phyloP scores from a whole-genome alignment of 2,329 filamentous ascomycete genomes.

The Botryotinia globosa region DNA sequence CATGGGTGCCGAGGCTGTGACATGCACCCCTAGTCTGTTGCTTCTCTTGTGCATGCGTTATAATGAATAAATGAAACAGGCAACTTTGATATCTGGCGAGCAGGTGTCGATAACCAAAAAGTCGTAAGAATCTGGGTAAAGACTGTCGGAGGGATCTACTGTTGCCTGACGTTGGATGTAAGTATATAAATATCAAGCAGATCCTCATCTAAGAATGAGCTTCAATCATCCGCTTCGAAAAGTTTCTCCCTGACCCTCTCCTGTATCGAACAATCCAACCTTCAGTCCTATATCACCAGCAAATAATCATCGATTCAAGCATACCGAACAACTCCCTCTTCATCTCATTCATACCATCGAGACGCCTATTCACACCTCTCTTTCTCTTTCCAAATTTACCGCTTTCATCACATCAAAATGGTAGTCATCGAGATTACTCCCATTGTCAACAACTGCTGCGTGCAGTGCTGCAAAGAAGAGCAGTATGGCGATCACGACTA shows the following conservation, averaged over 20 bases:
- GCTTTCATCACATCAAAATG: constrained; percentile 37
- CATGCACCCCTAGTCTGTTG: constrained; percentile 3
- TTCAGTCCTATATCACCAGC: background rate
- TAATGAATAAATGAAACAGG: constrained; percentile 3
- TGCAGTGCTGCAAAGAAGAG: constrained; percentile 50
- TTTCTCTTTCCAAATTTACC: too few relatives aligned
- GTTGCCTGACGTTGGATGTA: constrained; percentile 11
- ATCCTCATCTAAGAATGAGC: background rate
- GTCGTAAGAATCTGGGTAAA: background rate
- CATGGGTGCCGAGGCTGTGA: constrained; percentile 16
- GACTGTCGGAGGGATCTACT: background rate
- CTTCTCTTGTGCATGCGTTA: background rate
- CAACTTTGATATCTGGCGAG: constrained; percentile 3
- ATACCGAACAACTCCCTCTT: background rate
- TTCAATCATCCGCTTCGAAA: background rate
- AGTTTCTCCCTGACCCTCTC: background rate
- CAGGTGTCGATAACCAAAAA: background rate
- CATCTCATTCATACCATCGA: background rate
- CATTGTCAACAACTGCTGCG: constrained; percentile 51
- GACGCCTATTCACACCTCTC: background rate
- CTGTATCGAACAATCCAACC: background rate
- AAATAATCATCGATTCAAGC: background rate
- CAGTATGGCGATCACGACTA: constrained; percentile 51
- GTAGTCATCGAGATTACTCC: constrained; percentile 44
- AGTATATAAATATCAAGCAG: constrained; percentile 13